phyloP scores from a whole-genome alignment of 352 stramenopile species.

The Phytophthora chlamydospora region DNA sequence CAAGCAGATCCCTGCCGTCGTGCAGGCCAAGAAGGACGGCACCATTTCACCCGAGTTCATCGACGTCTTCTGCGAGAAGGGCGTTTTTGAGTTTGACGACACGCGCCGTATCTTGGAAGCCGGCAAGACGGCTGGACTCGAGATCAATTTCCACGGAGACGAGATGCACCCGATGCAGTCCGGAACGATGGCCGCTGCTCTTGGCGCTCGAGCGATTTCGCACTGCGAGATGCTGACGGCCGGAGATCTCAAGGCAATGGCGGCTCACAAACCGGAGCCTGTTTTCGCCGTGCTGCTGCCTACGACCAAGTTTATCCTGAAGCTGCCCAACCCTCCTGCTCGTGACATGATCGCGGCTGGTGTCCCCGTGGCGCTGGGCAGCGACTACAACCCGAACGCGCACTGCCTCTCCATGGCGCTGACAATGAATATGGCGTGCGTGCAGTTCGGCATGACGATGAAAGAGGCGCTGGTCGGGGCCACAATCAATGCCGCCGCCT shows the following conservation, averaged over 20 bases:
- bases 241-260: conserved; percentile 74
- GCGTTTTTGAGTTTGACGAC: conserved; percentile 82
- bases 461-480: conserved; percentile 82
- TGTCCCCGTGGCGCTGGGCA: conserved; percentile 79
- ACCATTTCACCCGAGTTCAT: conserved; percentile 85
- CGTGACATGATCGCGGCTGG: conserved; percentile 71
- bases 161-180: conserved; percentile 81
- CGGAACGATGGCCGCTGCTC: conserved; percentile 59
- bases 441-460: conserved; percentile 87
- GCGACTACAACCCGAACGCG: conserved; percentile 88
- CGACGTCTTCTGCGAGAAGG: conserved; percentile 88
- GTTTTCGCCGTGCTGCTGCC: conserved; percentile 81
- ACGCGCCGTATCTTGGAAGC: conserved; percentile 76
- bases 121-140: conserved; percentile 63
- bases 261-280: conserved; percentile 49
- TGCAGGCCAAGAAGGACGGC: conserved; percentile 71
- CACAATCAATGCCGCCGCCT: conserved; percentile 87
- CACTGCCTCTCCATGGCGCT: conserved; percentile 88
- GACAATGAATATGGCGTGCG: conserved; percentile 89
- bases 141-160: conserved; percentile 88
- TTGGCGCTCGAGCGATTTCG: conserved; percentile 71
- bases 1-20: conserved; percentile 75
- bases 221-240: conserved; percentile 81
- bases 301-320: conserved; percentile 87
- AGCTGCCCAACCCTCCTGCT: conserved; percentile 71